Percentiles rank a stretch among this genome's conserved stretches.
Conservation (phyloP, 2,329 filamentous ascomycete genomes). For the Sphaerostilbella broomeana region DNA sequence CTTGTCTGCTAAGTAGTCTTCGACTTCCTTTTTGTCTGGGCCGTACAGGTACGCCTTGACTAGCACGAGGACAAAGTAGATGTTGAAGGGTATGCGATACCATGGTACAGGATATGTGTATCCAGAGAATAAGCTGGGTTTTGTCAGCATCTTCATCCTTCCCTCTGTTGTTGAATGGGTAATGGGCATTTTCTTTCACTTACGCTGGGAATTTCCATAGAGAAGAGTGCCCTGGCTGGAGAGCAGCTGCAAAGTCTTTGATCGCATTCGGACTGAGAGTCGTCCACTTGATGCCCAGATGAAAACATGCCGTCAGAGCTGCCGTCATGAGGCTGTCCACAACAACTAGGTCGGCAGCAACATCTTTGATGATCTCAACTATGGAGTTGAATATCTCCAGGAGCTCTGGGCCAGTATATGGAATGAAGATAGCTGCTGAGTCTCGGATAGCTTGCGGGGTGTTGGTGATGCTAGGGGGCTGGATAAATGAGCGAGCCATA, state of each 20-base stretch:
- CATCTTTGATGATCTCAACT: slow-evolving; percentile 29
- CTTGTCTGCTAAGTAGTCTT: slow-evolving; percentile 13
- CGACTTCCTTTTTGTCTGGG: slow-evolving; percentile 10
- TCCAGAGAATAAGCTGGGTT: slow-evolving; percentile 34
- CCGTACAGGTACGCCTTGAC: slow-evolving; percentile 7
- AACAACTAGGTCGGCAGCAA: slow-evolving; percentile 35
- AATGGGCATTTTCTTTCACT: slow-evolving; percentile 15
- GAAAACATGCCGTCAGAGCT: slow-evolving; percentile 36
- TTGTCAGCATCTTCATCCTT: not conserved
- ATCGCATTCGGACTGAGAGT: slow-evolving; percentile 39
- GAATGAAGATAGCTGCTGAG: slow-evolving; percentile 20
- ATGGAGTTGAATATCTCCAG: slow-evolving; percentile 33
- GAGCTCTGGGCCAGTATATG: slow-evolving; percentile 29
- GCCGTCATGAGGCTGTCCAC: slow-evolving; percentile 39
- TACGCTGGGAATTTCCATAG: slow-evolving; percentile 35
- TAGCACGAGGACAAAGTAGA: slow-evolving; percentile 23
- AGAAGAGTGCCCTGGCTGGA: slow-evolving; percentile 30
- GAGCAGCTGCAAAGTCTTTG: slow-evolving; percentile 32
- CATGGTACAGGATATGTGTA: slow-evolving; percentile 41
- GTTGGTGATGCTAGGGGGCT: slow-evolving; percentile 14
- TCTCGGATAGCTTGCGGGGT: slow-evolving; percentile 28
- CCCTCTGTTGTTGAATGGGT: not conserved
- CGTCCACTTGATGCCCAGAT: slow-evolving; percentile 26
- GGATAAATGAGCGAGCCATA: slow-evolving; percentile 10
- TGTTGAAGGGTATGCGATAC: slow-evolving; percentile 35